phyloP scores from a whole-genome alignment of 1,284 basidiomycete genomes.

The Rhizoctonia solani region DNA sequence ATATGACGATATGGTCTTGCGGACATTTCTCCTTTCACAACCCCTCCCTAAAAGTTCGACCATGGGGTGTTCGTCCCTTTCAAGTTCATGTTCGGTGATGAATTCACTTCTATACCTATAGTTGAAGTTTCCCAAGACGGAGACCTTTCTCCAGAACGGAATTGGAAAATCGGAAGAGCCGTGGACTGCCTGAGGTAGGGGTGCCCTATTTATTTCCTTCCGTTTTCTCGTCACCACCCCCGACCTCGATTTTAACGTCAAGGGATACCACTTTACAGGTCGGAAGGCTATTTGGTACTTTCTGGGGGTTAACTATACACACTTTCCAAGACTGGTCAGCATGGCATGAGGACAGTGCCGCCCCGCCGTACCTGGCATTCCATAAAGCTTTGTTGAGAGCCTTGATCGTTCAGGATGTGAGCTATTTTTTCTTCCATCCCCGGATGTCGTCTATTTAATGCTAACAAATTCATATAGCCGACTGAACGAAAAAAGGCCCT shows the following conservation, averaged over 20 bases:
- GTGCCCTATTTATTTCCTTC: slow-evolving; percentile 22
- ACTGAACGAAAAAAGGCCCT: slow-evolving; percentile 52
- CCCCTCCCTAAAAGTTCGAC: slow-evolving; percentile 48
- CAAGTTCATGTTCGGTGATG: slow-evolving; percentile 72
- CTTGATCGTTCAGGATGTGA: slow-evolving; percentile 54
- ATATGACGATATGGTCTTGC: no score
- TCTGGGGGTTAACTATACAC: slow-evolving; percentile 62
- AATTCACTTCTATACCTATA: slow-evolving; percentile 61
- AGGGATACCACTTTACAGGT: slow-evolving; percentile 46
- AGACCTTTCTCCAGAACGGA: slow-evolving; percentile 60
- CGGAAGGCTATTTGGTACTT: slow-evolving; percentile 68
- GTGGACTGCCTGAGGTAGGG: slow-evolving; percentile 59
- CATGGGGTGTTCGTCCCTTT: slow-evolving; percentile 73
- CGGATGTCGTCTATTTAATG: no score
- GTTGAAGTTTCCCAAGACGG: slow-evolving; percentile 72
- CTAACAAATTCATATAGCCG: no score
- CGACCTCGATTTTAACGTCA: neutral
- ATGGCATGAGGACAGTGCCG: slow-evolving; percentile 48
- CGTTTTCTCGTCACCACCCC: no score
- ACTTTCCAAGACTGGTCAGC: slow-evolving; percentile 17
- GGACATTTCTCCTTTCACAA: no score
- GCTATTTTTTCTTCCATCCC: slow-evolving; percentile 44
- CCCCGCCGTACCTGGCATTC: slow-evolving; percentile 56
- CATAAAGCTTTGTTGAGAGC: slow-evolving; percentile 64
- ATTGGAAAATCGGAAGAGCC: slow-evolving; percentile 68